Conservation (phyloP, 495 filamentous ascomycete genomes). For the Xylaria telfairii region DNA sequence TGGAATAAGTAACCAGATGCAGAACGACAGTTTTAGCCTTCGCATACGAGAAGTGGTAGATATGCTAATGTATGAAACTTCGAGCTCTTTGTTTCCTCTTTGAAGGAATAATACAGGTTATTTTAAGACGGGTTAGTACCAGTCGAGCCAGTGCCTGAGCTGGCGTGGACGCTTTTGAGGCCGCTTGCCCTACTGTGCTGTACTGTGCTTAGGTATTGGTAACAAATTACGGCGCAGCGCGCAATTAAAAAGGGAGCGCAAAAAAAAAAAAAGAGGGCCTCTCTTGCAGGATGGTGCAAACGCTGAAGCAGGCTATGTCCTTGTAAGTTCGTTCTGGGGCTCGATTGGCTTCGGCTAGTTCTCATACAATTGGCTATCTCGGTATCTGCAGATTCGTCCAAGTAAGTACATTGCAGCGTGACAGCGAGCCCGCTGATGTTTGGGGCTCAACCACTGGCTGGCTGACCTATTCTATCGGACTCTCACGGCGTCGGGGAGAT, state of each 20-base stretch:
- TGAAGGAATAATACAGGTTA: not conserved
- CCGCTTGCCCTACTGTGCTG: not conserved
- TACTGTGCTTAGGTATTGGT: too few species aligned
- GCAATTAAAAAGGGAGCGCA: not conserved
- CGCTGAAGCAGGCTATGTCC: not conserved
- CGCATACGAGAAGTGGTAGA: not conserved
- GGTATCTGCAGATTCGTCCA: not conserved
- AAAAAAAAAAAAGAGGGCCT: constrained; percentile 10
- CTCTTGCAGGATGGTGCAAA: not conserved
- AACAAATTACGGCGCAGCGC: constrained; percentile 6
- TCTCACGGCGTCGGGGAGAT: not conserved
- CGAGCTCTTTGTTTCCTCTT: not conserved
- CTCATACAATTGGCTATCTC: not conserved
- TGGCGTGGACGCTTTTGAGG: not conserved
- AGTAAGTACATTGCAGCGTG: constrained; percentile 8
- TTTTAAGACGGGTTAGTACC: not conserved
- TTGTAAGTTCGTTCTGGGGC: not conserved
- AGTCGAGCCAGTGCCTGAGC: not conserved
- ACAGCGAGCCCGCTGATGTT: constrained; percentile 7
- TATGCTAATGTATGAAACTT: too few species aligned
- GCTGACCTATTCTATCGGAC: not conserved
- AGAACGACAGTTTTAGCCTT: not conserved
- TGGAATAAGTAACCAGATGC: not conserved
- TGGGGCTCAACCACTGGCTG: constrained; percentile 1
- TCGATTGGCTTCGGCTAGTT: not conserved